Evolutionary conservation across 805 yeast species (phyloP), one percentile per base, ranked within the genome.

Genomic region (Pichia rugopelliculosa): DNA sequence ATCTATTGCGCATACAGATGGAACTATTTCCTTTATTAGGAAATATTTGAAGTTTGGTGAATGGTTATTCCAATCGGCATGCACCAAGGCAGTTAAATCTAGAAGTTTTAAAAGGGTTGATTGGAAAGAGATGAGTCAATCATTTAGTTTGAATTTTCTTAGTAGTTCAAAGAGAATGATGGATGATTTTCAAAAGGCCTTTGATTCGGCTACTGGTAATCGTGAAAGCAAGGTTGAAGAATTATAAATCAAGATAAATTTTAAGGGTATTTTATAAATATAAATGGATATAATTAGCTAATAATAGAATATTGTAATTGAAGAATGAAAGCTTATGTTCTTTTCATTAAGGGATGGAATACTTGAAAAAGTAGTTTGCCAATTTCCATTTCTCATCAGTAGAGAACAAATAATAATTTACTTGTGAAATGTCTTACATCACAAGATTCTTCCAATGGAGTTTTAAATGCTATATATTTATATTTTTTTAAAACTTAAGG

Each of bases 21-120:
- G 74, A 49, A 65, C 74, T 18, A 54, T 65, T 47, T 43, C 52
- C 58, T 62, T 51, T 65, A 65, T 83, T 39, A 70, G 71, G 20
- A 72, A 73, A 47, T 81, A 79, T 53, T 66, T 84, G 26, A 60
- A 68, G 4, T 69, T 81, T 58, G 91, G 91, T 1, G 90, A 84
- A 55, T 60, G 62, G 33, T 72, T 79, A 48, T 84, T 77, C 58
- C 79, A 76, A 45, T 61, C 60, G 36, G 63, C 74, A 4, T 76
- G 78, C 3, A 61, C 71, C 3, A 51, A 69, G 33, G 73, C 80
- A 51, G 72, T 68, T 41, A 50, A 61, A 45, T 71, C 82, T 17
- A 76, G 76, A 2, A 71, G 74, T 55, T 83, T 84, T 59, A 71
- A 68, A 56, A 37, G 48, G 11, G 51, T 53, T n/a, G 36, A 44